These are phyloP conservation scores for Noccaea bulbosa DNA, from an alignment of 345 rosid species.

Conservation along the genomic window DNA sequence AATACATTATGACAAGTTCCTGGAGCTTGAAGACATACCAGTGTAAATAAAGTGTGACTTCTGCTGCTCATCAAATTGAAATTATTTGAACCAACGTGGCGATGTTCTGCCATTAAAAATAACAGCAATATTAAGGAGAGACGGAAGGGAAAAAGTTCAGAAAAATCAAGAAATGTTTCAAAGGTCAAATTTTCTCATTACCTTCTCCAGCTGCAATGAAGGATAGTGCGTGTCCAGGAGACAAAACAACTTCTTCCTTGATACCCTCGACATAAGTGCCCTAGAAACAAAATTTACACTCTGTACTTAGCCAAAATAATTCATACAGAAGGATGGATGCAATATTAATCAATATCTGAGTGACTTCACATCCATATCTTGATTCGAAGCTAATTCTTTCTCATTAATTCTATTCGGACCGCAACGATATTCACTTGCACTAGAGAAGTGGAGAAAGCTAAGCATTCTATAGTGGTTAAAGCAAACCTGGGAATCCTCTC, in stretches of 20 bases:
- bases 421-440: neutral
- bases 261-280: constrained; percentile 99
- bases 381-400: neutral
- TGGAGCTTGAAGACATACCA: constrained; percentile 57
- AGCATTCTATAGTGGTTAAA: constrained; percentile 20
- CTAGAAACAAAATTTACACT: constrained; percentile 47
- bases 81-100: constrained; percentile 99
- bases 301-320: constrained; percentile 4
- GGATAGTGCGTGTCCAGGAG: constrained; percentile 98
- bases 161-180: constrained; percentile 10
- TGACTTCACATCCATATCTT: neutral
- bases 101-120: constrained; percentile 76
- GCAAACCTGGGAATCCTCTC: constrained; percentile 98
- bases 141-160: constrained; percentile 9
- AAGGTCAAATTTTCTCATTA: constrained; percentile 37
- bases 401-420: constrained; percentile 1
- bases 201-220: constrained; percentile 99
- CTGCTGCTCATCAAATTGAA: constrained; percentile 96
- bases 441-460: constrained; percentile 17
- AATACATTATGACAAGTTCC: constrained; percentile 4
- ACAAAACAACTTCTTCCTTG: constrained; percentile 98
- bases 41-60: constrained; percentile 97
- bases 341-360: neutral
- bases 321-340: constrained; percentile 1
- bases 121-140: constrained; percentile 23